phyloP scores from a whole-genome alignment of 2,329 filamentous ascomycete genomes.

The Penicillium oxalicum region DNA sequence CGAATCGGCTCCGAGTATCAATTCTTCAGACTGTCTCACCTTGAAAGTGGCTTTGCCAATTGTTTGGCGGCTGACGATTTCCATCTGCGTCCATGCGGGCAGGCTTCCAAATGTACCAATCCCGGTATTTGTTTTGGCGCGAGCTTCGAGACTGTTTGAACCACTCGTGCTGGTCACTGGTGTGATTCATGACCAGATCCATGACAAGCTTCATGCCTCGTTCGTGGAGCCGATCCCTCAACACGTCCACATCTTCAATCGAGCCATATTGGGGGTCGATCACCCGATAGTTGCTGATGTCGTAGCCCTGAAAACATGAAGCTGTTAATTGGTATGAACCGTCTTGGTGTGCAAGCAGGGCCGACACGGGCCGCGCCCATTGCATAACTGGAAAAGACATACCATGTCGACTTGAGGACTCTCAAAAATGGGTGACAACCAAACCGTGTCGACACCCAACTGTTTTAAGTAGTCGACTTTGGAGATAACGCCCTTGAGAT shows the following conservation, averaged over 20 bases:
- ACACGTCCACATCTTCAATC: slow-evolving; percentile 41
- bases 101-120: slow-evolving; percentile 57
- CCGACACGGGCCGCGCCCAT: neutral
- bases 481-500: slow-evolving; percentile 2
- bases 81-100: slow-evolving; percentile 49
- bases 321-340: neutral
- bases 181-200: slow-evolving; percentile 45
- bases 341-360: too few species aligned
- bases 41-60: slow-evolving; percentile 52
- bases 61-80: slow-evolving; percentile 62
- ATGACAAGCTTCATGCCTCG: slow-evolving; percentile 47
- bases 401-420: slow-evolving; percentile 41
- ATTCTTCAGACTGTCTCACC: neutral
- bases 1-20: neutral
- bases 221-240: slow-evolving; percentile 40
- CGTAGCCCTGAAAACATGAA: slow-evolving; percentile 41
- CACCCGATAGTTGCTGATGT: slow-evolving; percentile 48
- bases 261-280: slow-evolving; percentile 45
- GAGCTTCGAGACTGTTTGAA: slow-evolving; percentile 53
- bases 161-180: slow-evolving; percentile 45
- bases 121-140: slow-evolving; percentile 34
- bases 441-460: slow-evolving; percentile 30
- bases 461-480: slow-evolving; percentile 25
- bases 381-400: neutral
- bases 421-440: slow-evolving; percentile 26